phyloP scores from a whole-genome alignment of 2,329 filamentous ascomycete genomes.

The Dendrostoma leiphaemia region DNA sequence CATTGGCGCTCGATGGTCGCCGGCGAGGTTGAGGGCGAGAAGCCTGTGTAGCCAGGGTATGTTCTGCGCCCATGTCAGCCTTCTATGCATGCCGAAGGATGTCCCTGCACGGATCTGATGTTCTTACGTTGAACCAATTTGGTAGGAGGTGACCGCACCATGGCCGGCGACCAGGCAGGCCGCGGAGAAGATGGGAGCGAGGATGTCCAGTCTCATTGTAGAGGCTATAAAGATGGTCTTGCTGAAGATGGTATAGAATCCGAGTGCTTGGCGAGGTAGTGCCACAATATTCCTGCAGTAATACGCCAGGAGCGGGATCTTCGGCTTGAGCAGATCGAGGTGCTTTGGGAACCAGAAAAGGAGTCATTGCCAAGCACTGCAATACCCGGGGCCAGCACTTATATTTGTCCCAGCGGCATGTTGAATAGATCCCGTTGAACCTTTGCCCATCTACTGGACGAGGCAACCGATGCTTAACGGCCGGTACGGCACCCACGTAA shows the following conservation, averaged over 20 bases:
- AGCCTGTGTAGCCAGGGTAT: constrained; percentile 47
- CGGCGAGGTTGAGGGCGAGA: constrained; percentile 44
- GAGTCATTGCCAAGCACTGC: not conserved
- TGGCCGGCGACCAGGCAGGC: constrained; percentile 33
- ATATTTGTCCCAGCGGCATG: not conserved
- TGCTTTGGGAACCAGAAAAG: not conserved
- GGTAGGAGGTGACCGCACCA: constrained; percentile 45
- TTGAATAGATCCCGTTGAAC: not conserved
- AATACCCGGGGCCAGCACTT: not conserved
- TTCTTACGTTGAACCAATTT: constrained; percentile 35
- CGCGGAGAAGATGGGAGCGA: constrained; percentile 14
- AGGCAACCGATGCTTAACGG: not conserved
- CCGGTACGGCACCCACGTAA: not conserved
- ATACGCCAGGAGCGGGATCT: not conserved
- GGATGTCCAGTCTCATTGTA: constrained; percentile 18
- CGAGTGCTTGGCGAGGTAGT: not conserved
- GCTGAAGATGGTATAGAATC: not conserved
- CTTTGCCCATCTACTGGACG: not conserved
- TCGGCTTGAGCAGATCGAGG: not conserved
- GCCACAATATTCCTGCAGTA: not conserved
- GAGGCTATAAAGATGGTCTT: not conserved
- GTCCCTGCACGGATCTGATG: no score
- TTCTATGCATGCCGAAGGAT: no score
- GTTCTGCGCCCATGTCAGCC: constrained; percentile 13
- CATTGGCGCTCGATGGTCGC: constrained; percentile 58